Evolutionary conservation across 2,329 filamentous ascomycete genomes (phyloP), one percentile per base, ranked within the genome.

Genomic region (Simplicillium aogashimaense): DNA sequence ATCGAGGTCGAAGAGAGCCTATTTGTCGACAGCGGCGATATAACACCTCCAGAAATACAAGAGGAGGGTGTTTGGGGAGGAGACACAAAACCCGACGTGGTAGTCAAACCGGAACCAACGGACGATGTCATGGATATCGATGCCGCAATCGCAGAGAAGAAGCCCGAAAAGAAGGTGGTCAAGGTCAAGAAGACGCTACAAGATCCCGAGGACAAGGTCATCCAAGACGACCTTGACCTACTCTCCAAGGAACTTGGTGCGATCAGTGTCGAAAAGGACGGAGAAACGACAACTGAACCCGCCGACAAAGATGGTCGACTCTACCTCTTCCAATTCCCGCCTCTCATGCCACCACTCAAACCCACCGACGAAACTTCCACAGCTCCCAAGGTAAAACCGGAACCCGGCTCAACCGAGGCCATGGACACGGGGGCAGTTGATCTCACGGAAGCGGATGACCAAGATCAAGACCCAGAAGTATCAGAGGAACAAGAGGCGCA

Each of bases 301-400:
- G 47, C 55, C 36, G 57, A 62, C 55, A 65, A 64, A 46, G 74
- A 78, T 35, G 76, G 77, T 16, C 67, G 74, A 30, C 56, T 81
- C 39, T 81, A 79, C 45, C 64, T 82, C 37, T 81, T 81, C 59
- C 78, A 81, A 49, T 74, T 82, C 47, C 78, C 78, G 32, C 76
- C 76, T 5, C 60, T 80, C 4, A 65, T 81, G 10, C 76, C 78
- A 7, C 70, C 74, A 1, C 60, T 81, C n/a, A 61, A 55, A 45
- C 20, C 20, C 20, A 53, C 46, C 42, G 43, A 51, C 11, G 47
- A 52, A 17, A 51, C 53, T 16, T 46, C 54, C 25, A 45, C 50
- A 34, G 35, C 49, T 1, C 37, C 41, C 38, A 58, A 58, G 25
- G 53, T 70, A 41, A 70, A 73, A 52, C 49, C 57, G 3, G 69